A percentile compares a stretch with the other conserved stretches of the same genome.
These are phyloP conservation scores for Microdochium trichocladiopsis DNA, from an alignment of 2,329 filamentous ascomycete genomes.

Conservation along the genomic window DNA sequence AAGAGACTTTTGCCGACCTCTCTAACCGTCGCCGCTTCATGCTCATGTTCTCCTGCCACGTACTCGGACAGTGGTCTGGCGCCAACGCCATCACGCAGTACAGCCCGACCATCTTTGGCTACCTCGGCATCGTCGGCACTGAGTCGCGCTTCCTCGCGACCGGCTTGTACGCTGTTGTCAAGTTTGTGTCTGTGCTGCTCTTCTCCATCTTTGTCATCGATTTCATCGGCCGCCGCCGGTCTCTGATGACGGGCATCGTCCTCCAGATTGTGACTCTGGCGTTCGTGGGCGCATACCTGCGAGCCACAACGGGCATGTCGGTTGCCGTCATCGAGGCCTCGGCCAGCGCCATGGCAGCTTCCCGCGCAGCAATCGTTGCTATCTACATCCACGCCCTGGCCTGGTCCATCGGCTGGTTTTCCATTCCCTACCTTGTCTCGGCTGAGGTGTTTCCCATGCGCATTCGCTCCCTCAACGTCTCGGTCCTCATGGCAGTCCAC, in stretches of 20 bases:
- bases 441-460: slow-evolving; percentile 35
- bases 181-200: slow-evolving; percentile 17
- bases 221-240: slow-evolving; percentile 20
- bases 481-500: slow-evolving; percentile 35
- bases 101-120: slow-evolving; percentile 19
- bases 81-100: slow-evolving; percentile 23
- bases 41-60: slow-evolving; percentile 19
- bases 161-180: slow-evolving; percentile 16
- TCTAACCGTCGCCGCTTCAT: slow-evolving; percentile 19
- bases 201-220: slow-evolving; percentile 21
- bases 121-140: slow-evolving; percentile 13
- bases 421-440: slow-evolving; percentile 35
- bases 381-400: slow-evolving; percentile 35
- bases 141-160: slow-evolving; percentile 17
- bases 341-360: slow-evolving; percentile 18
- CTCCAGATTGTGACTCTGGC: slow-evolving; percentile 22
- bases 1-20: slow-evolving; percentile 21
- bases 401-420: slow-evolving; percentile 40
- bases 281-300: slow-evolving; percentile 21
- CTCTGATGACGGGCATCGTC: slow-evolving; percentile 23
- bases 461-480: slow-evolving; percentile 30
- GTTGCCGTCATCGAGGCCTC: slow-evolving; percentile 7
- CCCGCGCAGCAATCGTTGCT: slow-evolving; percentile 29
- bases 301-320: slow-evolving; percentile 16
- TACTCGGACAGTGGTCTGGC: slow-evolving; percentile 18